Conservation (phyloP, 2,329 filamentous ascomycete genomes). For the Botrytis medusae region DNA sequence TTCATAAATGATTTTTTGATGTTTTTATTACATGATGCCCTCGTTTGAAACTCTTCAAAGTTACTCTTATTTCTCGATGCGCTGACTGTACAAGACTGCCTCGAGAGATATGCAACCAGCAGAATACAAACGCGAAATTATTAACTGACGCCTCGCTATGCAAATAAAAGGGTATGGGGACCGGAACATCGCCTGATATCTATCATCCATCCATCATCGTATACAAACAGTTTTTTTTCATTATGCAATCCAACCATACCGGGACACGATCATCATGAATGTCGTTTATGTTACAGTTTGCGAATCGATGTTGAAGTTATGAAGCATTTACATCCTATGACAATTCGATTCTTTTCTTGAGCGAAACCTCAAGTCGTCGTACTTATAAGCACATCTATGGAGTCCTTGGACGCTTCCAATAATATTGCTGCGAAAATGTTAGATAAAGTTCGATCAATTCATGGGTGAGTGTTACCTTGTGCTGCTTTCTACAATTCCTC, state of each 20-base stretch:
- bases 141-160: slow-evolving; percentile 36
- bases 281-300: slow-evolving; percentile 13
- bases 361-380: slow-evolving; percentile 32
- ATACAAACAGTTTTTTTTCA: slow-evolving; percentile 25
- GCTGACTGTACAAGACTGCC: background rate
- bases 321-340: slow-evolving; percentile 11
- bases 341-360: slow-evolving; percentile 16
- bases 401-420: slow-evolving; percentile 64
- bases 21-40: slow-evolving; percentile 6
- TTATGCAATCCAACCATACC: slow-evolving; percentile 16
- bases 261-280: slow-evolving; percentile 10
- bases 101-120: slow-evolving; percentile 10
- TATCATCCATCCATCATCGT: slow-evolving; percentile 27
- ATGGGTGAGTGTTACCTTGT: slow-evolving; percentile 70
- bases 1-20: slow-evolving; percentile 10
- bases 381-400: slow-evolving; percentile 46
- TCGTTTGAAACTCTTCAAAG: slow-evolving; percentile 6
- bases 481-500: slow-evolving; percentile 87
- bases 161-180: slow-evolving; percentile 29
- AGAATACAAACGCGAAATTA: slow-evolving; percentile 20
- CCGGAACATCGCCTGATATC: slow-evolving; percentile 26
- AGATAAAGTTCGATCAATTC: slow-evolving; percentile 9
- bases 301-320: slow-evolving; percentile 1
- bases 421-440: slow-evolving; percentile 55
- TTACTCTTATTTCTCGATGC: slow-evolving; percentile 7